Base-by-base conservation (phyloP, 371 early-diverging fungal genomes). In the Furculomyces boomerangus region DNA sequence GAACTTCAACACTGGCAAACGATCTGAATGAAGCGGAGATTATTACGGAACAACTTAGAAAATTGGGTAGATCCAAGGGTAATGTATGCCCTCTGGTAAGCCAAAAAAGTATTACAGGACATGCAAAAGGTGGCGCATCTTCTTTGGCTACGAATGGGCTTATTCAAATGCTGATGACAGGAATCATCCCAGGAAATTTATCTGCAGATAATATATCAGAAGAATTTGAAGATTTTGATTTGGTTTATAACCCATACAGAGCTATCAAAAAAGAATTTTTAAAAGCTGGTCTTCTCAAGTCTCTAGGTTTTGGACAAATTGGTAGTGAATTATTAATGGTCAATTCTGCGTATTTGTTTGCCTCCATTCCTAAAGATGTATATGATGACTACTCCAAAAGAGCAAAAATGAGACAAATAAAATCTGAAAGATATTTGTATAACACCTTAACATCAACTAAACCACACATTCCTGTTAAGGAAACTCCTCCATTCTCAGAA, bases 71-170 rank as follows among this genome's bases (percentile, higher is more conserved):
- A 60, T 75, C 80, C 60, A 76, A 74, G 68, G 93, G 90, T 61
- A 92, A 92, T 63, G 78, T 80, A 44, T 70, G 82, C 51, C 85
- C 84, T 50, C 74, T 74, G 53, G 76, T 95, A 59, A 85, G 84
- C 77, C 95, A 94, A 57, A 94, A 94, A 65, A 83, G 87, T 66
- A 74, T 94, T 48, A 93, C 93, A 40, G 95, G 93, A 56, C 94
- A 93, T 62, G 90, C 95, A 39, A 94, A 94, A 84, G 93, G 90
- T 56, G 86, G 94, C 39, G 93, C 95, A 44, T 93, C 92, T 45
- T 87, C 90, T 3, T 93, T 90, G 90, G 92, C 90, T 92, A 78
- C 91, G 59, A 93, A 91, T 74, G 90, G 94, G 60, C 76, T 86
- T 53, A 69, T 94, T 47, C 93, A 94, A 67, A 71, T 77, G 50